Base-by-base conservation (phyloP, 495 filamentous ascomycete species). In the Lindgomyces ingoldianus region DNA sequence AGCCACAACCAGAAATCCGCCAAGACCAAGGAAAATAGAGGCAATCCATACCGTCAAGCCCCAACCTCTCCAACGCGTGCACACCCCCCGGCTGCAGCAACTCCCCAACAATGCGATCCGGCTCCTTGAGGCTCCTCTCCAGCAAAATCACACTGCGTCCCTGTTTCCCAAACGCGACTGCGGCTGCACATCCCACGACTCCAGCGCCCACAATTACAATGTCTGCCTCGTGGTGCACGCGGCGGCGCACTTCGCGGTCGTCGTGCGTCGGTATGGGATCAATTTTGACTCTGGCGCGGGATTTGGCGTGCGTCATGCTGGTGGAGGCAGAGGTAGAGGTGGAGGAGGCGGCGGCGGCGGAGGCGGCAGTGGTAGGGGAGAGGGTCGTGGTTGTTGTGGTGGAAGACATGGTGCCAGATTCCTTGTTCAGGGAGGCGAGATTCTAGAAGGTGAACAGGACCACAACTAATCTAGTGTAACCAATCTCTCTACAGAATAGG, bases 21-120 rank as follows among this genome's bases (percentile, higher is more conserved):
- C n/a, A n/a, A n/a, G n/a, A n/a, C n/a, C n/a, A n/a, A n/a, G n/a
- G n/a, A n/a, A n/a, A n/a, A n/a, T n/a, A n/a, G n/a, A n/a, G n/a
- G n/a, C n/a, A n/a, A n/a, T n/a, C n/a, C n/a, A n/a, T n/a, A n/a
- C n/a, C n/a, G 46, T 74, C 74, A 53, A 98, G 75, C 6, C 95
- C 95, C 54, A 98, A 78, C 67, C 88, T 85, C 70, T 87, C 81
- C 64, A 98, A 80, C 19, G 95, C 92, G 45, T 81, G 77, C 41
- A 96, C 87, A 44, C 94, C 94, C 29, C 94, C 94, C 3, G 94
- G 94, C 74, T 98, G 94, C 72, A 98, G 77, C 61, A 98, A 77
- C 79, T 98, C 94, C 57, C 94, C 94, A 21, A 98, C 93, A 70
- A 98, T 98, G 57, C 94, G 87, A 79, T 98, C 91, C 12, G 94